Evolutionary conservation across 352 stramenopile species (phyloP).

Genomic region (Phytophthora litchii): DNA sequence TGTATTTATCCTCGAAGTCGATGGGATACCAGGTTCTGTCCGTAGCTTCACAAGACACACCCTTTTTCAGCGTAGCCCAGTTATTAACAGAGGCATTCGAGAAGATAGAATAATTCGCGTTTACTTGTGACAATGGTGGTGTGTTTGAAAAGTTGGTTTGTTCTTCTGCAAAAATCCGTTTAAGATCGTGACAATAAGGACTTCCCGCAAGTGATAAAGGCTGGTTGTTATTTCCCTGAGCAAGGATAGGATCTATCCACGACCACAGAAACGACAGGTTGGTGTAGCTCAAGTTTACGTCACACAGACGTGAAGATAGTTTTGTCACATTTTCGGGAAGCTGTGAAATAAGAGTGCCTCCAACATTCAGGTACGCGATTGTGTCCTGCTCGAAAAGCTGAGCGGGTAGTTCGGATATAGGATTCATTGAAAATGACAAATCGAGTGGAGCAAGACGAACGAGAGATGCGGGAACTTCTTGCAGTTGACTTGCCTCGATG

Average conservation of each 20-base stretch:
- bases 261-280: constrained; percentile 23
- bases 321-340: constrained; percentile 13
- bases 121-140: not conserved
- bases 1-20: constrained; percentile 30
- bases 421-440: constrained; percentile 23
- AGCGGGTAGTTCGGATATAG: constrained; percentile 15
- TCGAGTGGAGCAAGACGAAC: constrained; percentile 18
- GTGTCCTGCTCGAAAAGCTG: constrained; percentile 22
- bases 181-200: constrained; percentile 18
- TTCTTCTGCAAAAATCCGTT: constrained; percentile 6
- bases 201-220: constrained; percentile 11
- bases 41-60: constrained; percentile 12
- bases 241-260: constrained; percentile 19
- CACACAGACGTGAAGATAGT: constrained; percentile 5
- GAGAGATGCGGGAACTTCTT: constrained; percentile 14
- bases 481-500: constrained; percentile 22
- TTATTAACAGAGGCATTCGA: constrained; percentile 10
- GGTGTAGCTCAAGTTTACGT: constrained; percentile 19
- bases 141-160: constrained; percentile 10
- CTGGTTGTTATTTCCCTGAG: not conserved
- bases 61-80: constrained; percentile 12
- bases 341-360: constrained; percentile 19
- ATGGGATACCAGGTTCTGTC: constrained; percentile 26
- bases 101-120: constrained; percentile 4
- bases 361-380: constrained; percentile 19